These are phyloP conservation scores for Cronartium ribicola DNA, from an alignment of 1,284 basidiomycete species.

Conservation along the genomic window DNA sequence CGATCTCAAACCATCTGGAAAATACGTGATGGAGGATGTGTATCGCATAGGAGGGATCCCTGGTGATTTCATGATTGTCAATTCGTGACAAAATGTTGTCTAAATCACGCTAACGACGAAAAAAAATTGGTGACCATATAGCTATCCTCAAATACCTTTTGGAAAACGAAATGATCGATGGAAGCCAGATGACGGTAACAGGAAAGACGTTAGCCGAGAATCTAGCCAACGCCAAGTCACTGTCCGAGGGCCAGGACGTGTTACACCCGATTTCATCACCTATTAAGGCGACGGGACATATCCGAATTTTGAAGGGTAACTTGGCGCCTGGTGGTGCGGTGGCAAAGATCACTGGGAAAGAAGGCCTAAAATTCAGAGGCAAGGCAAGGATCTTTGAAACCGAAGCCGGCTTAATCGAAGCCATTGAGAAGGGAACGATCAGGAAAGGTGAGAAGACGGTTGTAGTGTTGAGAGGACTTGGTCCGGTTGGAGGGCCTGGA, in stretches of 20 bases:
- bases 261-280: constrained; percentile 76
- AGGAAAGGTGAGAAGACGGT: constrained; percentile 78
- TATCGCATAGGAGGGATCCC: constrained; percentile 83
- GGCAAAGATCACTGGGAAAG: constrained; percentile 93
- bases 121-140: constrained; percentile 53
- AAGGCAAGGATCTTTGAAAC: constrained; percentile 53
- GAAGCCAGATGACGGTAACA: constrained; percentile 79
- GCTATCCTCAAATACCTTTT: constrained; percentile 76
- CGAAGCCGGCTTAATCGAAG: constrained; percentile 74
- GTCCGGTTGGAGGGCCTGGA: constrained; percentile 49
- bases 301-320: constrained; percentile 82
- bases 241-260: constrained; percentile 65
- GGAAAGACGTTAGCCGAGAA: constrained; percentile 83
- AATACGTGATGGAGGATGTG: constrained; percentile 84
- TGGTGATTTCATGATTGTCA: not conserved
- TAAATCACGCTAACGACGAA: not conserved
- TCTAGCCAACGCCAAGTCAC: constrained; percentile 67
- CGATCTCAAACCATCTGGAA: constrained; percentile 83
- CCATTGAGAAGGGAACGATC: constrained; percentile 76
- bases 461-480: constrained; percentile 48
- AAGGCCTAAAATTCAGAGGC: constrained; percentile 80
- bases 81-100: constrained; percentile 32
- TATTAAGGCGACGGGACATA: constrained; percentile 81
- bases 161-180: constrained; percentile 75
- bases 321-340: constrained; percentile 70